Percentiles rank a stretch among this genome's conserved stretches.
These are phyloP conservation scores for Nakaseomyces uthaithaninus DNA, from an alignment of 1,139 yeast genomes.

Conservation along the genomic window DNA sequence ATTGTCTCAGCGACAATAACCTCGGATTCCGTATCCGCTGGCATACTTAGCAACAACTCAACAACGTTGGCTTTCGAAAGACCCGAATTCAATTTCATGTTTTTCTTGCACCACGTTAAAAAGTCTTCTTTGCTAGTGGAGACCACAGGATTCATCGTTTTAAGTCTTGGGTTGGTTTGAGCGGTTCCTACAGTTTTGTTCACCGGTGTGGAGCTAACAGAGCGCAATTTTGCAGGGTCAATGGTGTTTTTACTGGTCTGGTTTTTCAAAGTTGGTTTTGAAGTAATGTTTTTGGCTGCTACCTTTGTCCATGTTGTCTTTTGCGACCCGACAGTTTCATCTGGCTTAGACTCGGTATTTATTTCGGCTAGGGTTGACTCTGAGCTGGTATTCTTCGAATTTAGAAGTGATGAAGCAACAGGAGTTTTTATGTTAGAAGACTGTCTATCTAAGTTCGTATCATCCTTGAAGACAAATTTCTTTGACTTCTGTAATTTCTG, in stretches of 20 bases:
- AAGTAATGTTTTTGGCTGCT: slow-evolving; percentile 15
- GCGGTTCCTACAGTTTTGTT: slow-evolving; percentile 22
- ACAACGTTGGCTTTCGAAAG: slow-evolving; percentile 71
- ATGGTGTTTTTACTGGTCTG: slow-evolving; percentile 13
- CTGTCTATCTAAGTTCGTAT: neutral
- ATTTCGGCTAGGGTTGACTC: neutral
- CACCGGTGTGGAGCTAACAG: slow-evolving; percentile 17
- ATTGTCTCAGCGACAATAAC: slow-evolving; percentile 90
- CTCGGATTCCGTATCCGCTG: slow-evolving; percentile 60
- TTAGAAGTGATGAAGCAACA: neutral
- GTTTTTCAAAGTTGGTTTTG: neutral
- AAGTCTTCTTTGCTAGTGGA: slow-evolving; percentile 46
- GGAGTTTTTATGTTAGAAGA: slow-evolving; percentile 5
- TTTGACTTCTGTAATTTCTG: neutral
- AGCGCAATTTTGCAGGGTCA: slow-evolving; percentile 22
- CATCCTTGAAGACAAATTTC: slow-evolving; percentile 1
- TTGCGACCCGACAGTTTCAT: too few relatives aligned
- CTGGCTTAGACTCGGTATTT: neutral
- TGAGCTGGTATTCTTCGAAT: too few relatives aligned
- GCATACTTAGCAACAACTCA: slow-evolving; percentile 72
- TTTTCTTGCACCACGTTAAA: slow-evolving; percentile 72
- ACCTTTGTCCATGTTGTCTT: slow-evolving; percentile 28
- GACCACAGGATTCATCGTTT: neutral
- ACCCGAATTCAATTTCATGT: slow-evolving; percentile 65
- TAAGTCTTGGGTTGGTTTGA: slow-evolving; percentile 21